phyloP scores from a whole-genome alignment of 306 rosid species.

The Vigna trinervia region DNA sequence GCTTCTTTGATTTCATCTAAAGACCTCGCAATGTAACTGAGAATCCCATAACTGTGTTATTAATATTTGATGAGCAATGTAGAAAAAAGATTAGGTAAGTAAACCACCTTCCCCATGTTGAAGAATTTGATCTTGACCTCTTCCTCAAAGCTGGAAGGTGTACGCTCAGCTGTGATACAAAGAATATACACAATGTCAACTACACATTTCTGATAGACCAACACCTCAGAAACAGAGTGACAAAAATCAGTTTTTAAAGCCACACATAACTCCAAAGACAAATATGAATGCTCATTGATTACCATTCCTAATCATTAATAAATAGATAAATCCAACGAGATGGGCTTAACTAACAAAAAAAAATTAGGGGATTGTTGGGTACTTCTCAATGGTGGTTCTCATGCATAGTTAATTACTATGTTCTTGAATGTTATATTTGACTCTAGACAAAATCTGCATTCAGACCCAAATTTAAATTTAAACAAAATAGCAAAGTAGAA shows the following conservation, averaged over 20 bases:
- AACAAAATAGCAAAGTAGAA: background rate
- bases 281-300: background rate
- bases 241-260: background rate
- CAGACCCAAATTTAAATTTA: background rate
- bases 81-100: conserved; percentile 18
- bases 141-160: conserved; percentile 55
- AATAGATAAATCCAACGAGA: background rate
- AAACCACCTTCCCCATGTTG: conserved; percentile 68
- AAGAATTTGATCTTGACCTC: conserved; percentile 58
- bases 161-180: conserved; percentile 45
- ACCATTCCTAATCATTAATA: background rate
- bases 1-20: conserved; percentile 66
- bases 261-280: conserved; percentile 4
- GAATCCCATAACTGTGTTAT: conserved; percentile 31
- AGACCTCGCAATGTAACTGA: conserved; percentile 76
- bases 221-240: background rate
- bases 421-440: background rate
- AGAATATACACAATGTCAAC: conserved; percentile 9
- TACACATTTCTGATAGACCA: conserved; percentile 10
- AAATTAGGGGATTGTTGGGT: background rate
- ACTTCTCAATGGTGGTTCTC: background rate
- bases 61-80: conserved; percentile 29
- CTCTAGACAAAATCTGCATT: background rate
- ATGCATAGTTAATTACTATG: background rate
- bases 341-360: background rate